Base-by-base conservation (phyloP, 805 yeast genomes). In the Kodamaea neixiangensis region DNA sequence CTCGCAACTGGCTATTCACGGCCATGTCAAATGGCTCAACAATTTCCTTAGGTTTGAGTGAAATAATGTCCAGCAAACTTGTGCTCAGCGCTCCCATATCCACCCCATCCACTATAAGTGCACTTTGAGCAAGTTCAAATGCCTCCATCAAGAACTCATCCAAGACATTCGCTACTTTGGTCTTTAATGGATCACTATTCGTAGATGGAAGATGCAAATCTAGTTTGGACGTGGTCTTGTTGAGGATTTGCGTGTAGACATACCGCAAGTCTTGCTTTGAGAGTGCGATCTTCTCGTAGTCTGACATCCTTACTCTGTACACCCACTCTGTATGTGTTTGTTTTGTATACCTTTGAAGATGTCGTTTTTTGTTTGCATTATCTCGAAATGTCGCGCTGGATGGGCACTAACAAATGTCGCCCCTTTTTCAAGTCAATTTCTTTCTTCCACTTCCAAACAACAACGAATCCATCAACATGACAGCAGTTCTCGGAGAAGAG, bases 1-100 rank as follows among this genome's bases (percentile, higher is more conserved):
- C 72, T 44, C 93, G 71, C 22, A 88, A 76, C 49, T 73, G 64
- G 51, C 80, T 83, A 63, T 86, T 85, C 52, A 87, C 65, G 15
- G 77, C 83, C 37, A 78, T 67, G 60, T 89, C 93, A 64, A 86
- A 87, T 0, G 92, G 90, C 62, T 86, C 94, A 7, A 82, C 76
- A 51, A 77, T 77, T 50, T 70, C 75, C 37, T 39, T 56, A 4
- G 72, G 66, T 33, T 59, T 57, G 35, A 69, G 53, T 18, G 68
- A 55, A 7, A 73, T 53, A 3, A 68, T 39, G 10, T 65, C 68
- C 35, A 50, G 54, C 11, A 67, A 55, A 9, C 56, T 59, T 49
- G 13, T 22, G 11, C 15, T 20, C 34, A 44, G 51, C 11, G 35
- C 44, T 14, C 45, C 50, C 47, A 45, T 25, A 52, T 4, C 69